These are phyloP conservation scores for Nothophytophthora sp. DNA, from an alignment of 352 stramenopile species.

Conservation along the genomic window DNA sequence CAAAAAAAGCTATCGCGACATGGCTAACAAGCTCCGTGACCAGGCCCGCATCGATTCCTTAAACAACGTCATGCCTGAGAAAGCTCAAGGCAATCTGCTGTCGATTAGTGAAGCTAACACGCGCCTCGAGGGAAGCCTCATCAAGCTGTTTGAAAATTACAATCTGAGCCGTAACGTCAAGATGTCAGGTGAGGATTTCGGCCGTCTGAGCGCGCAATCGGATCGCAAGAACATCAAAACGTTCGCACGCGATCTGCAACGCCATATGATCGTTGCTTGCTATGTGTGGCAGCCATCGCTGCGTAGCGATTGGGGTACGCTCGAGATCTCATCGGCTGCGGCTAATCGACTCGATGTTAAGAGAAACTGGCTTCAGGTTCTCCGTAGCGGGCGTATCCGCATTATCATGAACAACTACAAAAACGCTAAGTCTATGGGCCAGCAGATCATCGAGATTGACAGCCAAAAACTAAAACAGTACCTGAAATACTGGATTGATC, in stretches of 20 bases:
- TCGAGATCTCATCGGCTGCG: neutral
- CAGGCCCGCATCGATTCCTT: too few species aligned
- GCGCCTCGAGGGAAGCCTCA: too few species aligned
- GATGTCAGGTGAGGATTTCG: too few species aligned
- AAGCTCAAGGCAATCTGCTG: too few species aligned
- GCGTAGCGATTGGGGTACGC: neutral
- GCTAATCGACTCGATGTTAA: neutral
- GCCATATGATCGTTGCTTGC: neutral
- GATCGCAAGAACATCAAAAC: slow-evolving; percentile 1
- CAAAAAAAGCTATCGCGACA: too few species aligned
- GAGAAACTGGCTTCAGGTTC: neutral
- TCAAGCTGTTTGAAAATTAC: too few species aligned
- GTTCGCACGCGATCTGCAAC: neutral
- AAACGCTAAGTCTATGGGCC: neutral
- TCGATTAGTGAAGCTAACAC: too few species aligned
- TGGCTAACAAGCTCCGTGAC: too few species aligned
- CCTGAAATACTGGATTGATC: neutral
- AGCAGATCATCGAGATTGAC: neutral
- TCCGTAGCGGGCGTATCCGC: neutral
- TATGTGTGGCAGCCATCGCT: neutral
- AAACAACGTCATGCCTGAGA: too few species aligned
- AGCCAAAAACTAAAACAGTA: neutral
- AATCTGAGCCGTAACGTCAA: too few species aligned
- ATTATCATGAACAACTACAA: slow-evolving; percentile 1
- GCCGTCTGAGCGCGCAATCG: too few species aligned